These are phyloP conservation scores for Pythium oligandrum DNA, from an alignment of 352 stramenopile genomes.

Conservation along the genomic window DNA sequence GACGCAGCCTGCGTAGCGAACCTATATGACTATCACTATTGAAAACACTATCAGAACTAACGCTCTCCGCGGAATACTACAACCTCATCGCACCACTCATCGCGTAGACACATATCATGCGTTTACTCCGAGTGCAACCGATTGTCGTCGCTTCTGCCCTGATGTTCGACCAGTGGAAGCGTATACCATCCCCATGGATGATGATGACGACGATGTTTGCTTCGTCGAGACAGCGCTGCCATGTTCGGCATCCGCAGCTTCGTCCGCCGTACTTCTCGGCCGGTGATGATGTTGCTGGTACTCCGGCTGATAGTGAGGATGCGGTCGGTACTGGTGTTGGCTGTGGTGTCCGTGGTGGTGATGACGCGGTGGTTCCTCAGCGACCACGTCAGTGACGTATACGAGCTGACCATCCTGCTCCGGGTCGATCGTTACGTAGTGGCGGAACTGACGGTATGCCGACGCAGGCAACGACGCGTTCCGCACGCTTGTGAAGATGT, in stretches of 20 bases:
- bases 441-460: slow-evolving; percentile 39
- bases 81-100: neutral
- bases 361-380: slow-evolving; percentile 23
- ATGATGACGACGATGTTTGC: slow-evolving; percentile 2
- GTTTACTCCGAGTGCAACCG: slow-evolving; percentile 78
- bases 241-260: slow-evolving; percentile 6
- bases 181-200: slow-evolving; percentile 38
- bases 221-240: neutral
- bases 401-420: slow-evolving; percentile 64
- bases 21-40: slow-evolving; percentile 27
- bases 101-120: slow-evolving; percentile 28
- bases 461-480: slow-evolving; percentile 19
- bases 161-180: slow-evolving; percentile 53
- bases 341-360: slow-evolving; percentile 25
- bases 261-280: slow-evolving; percentile 4
- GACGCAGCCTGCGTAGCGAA: neutral
- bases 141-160: slow-evolving; percentile 73
- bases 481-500: slow-evolving; percentile 61
- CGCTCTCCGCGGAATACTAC: too few species aligned
- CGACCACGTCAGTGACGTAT: slow-evolving; percentile 54
- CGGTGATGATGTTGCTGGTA: slow-evolving; percentile 7
- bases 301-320: slow-evolving; percentile 12
- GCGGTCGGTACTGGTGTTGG: slow-evolving; percentile 14
- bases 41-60: slow-evolving; percentile 22
- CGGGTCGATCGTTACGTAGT: slow-evolving; percentile 63